Evolutionary conservation across 2,329 filamentous ascomycete species (phyloP).

Genomic region (Lachnellula willkommii): DNA sequence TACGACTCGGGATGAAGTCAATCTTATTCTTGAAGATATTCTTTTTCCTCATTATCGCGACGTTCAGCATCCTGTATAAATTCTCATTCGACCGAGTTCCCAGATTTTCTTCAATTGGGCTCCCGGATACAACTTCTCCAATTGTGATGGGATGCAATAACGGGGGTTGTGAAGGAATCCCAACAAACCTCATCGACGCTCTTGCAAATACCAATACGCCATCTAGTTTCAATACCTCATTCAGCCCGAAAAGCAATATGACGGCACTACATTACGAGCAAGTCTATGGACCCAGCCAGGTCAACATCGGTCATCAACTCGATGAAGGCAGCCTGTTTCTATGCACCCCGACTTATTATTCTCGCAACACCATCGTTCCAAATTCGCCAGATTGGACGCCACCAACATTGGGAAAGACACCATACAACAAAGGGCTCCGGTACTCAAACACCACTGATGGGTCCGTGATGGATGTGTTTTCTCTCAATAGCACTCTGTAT

Average conservation of each 20-base stretch:
- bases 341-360: slow-evolving; percentile 9
- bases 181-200: slow-evolving; percentile 5
- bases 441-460: not conserved
- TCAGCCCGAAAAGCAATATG: not conserved
- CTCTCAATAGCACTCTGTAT: not conserved
- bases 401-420: not conserved
- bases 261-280: not conserved
- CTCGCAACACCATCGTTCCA: not conserved
- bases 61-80: slow-evolving; percentile 6
- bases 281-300: slow-evolving; percentile 3
- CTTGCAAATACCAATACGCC: not conserved
- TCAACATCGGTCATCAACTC: slow-evolving; percentile 1
- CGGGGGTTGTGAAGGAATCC: not conserved
- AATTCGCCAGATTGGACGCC: not conserved
- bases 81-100: slow-evolving; percentile 6
- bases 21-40: slow-evolving; percentile 1
- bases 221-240: slow-evolving; percentile 2
- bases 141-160: slow-evolving; percentile 2
- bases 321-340: not conserved
- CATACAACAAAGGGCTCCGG: slow-evolving; percentile 3
- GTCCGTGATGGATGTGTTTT: slow-evolving; percentile 5
- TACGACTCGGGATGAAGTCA: not conserved
- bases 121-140: not conserved
- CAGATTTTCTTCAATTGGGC: not conserved
- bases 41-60: not conserved